These are phyloP conservation scores for Hypoxylon subgilvum DNA, from an alignment of 495 filamentous ascomycete species.

Conservation along the genomic window DNA sequence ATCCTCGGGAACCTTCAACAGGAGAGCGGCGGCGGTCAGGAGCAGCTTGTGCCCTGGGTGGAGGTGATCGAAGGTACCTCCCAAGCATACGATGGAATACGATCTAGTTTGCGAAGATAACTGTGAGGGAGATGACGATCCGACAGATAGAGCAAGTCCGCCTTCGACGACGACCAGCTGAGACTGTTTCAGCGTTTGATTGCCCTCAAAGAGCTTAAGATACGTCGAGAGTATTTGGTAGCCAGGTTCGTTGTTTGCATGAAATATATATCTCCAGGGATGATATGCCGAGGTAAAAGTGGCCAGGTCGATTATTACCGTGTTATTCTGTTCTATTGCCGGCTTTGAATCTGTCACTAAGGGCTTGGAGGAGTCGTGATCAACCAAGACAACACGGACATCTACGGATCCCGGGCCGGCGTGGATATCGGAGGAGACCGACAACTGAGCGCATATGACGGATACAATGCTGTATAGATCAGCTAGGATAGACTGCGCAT, in stretches of 20 bases:
- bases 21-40: constrained; percentile 79
- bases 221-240: constrained; percentile 50
- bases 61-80: constrained; percentile 95
- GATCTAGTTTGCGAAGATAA: constrained; percentile 33
- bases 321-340: constrained; percentile 49
- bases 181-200: constrained; percentile 50
- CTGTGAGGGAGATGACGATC: background rate
- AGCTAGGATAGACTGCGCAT: constrained; percentile 73
- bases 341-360: constrained; percentile 35
- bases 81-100: constrained; percentile 69
- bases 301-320: constrained; percentile 67
- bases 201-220: constrained; percentile 52
- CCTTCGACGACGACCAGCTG: constrained; percentile 55
- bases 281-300: constrained; percentile 68
- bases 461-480: constrained; percentile 79
- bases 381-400: constrained; percentile 73
- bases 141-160: constrained; percentile 50
- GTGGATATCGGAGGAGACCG: constrained; percentile 64
- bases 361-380: constrained; percentile 57
- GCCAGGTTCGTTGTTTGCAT: constrained; percentile 65
- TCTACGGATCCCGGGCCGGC: constrained; percentile 74
- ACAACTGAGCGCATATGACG: constrained; percentile 65
- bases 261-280: constrained; percentile 74
- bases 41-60: constrained; percentile 96
- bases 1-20: constrained; percentile 61